Percentiles rank a stretch among this genome's conserved stretches.
Evolutionary conservation across 495 filamentous ascomycete genomes (phyloP).

Genomic region (Staphylotrichum longicolle): DNA sequence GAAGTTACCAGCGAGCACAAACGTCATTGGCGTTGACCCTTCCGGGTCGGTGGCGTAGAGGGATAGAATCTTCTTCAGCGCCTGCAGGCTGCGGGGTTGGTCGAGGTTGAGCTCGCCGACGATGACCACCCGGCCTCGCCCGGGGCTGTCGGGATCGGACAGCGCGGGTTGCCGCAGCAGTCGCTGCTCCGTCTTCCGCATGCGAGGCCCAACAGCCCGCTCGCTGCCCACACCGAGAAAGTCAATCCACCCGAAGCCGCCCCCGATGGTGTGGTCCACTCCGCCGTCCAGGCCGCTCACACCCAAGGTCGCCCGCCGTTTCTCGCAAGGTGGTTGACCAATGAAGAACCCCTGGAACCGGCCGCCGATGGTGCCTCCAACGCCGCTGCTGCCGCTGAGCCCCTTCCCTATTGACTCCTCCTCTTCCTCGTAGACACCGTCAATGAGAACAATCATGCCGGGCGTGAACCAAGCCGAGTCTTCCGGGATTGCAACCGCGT

Average conservation of each 20-base stretch:
- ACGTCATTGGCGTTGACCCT: constrained; percentile 68
- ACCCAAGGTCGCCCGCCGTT: constrained; percentile 73
- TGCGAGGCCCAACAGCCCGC: constrained; percentile 73
- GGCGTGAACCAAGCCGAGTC: constrained; percentile 88
- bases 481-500: constrained; percentile 76
- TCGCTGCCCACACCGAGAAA: constrained; percentile 91
- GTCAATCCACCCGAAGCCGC: constrained; percentile 94
- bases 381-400: constrained; percentile 70
- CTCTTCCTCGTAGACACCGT: constrained; percentile 93
- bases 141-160: constrained; percentile 27
- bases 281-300: constrained; percentile 53
- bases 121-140: constrained; percentile 60
- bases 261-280: constrained; percentile 61
- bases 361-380: constrained; percentile 85
- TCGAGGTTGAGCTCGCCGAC: constrained; percentile 84
- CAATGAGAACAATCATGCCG: constrained; percentile 91
- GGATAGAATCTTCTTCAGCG: constrained; percentile 69
- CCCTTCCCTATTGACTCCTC: constrained; percentile 63
- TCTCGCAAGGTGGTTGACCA: constrained; percentile 86
- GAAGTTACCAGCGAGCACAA: constrained; percentile 85
- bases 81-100: constrained; percentile 69
- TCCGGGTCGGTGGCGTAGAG: constrained; percentile 62
- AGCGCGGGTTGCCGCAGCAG: constrained; percentile 35
- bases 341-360: constrained; percentile 86
- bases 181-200: constrained; percentile 70